A percentile compares a stretch with the other conserved stretches of the same genome.
These are phyloP conservation scores for Lepidium africanum DNA, from an alignment of 345 rosid genomes.

Conservation along the genomic window DNA sequence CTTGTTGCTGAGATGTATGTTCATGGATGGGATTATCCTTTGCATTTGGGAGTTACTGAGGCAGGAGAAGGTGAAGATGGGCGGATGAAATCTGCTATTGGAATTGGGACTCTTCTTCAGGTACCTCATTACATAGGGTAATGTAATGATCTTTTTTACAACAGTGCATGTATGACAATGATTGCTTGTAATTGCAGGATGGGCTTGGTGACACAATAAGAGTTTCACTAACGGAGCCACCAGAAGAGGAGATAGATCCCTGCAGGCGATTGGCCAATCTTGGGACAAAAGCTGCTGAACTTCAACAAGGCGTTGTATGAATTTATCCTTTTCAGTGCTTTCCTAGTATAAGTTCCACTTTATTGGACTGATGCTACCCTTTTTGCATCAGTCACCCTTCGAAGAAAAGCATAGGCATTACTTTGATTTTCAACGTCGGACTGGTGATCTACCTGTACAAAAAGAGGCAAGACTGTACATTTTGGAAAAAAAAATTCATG, in stretches of 20 bases:
- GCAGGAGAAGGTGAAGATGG: conserved; percentile 99
- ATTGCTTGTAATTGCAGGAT: conserved; percentile 44
- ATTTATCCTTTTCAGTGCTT: conserved; percentile 21
- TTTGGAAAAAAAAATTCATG: not conserved
- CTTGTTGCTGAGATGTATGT: conserved; percentile 95
- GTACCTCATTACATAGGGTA: conserved; percentile 29
- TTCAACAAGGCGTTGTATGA: conserved; percentile 94
- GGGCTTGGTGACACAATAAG: conserved; percentile 98
- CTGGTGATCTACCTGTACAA: conserved; percentile 84
- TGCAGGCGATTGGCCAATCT: conserved; percentile 87
- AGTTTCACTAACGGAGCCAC: conserved; percentile 92
- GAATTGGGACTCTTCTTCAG: conserved; percentile 96
- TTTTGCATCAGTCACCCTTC: conserved; percentile 64
- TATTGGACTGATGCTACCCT: not conserved
- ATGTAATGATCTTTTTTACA: not conserved
- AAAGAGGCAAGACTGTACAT: conserved; percentile 59
- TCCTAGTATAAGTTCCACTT: not conserved
- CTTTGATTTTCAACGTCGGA: conserved; percentile 78
- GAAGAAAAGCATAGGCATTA: conserved; percentile 92
- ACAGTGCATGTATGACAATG: not conserved
- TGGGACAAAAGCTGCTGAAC: conserved; percentile 70
- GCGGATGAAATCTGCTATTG: conserved; percentile 97
- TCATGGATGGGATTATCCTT: conserved; percentile 95
- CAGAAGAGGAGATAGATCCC: conserved; percentile 97
- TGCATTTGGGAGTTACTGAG: conserved; percentile 97